Evolutionary conservation across 306 rosid genomes (phyloP).

Genomic region (Lathyrus tuberosus): DNA sequence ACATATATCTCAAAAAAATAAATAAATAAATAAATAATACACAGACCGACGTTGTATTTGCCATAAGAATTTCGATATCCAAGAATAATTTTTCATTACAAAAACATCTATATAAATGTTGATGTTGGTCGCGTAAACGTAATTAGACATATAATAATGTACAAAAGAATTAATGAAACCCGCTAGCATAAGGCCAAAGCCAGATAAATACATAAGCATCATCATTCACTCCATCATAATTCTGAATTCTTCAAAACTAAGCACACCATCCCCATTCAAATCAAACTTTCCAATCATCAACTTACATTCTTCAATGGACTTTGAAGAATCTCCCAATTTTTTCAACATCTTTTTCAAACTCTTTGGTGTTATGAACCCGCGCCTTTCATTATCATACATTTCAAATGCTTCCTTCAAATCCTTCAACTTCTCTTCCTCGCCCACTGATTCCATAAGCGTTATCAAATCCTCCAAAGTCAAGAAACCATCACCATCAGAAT

Average conservation of each 20-base stretch:
- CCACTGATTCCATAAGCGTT: slow-evolving; percentile 49
- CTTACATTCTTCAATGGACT: slow-evolving; percentile 60
- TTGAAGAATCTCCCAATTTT: slow-evolving; percentile 61
- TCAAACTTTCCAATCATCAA: slow-evolving; percentile 70
- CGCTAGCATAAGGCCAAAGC: background rate
- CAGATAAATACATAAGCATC: background rate
- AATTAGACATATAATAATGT: background rate
- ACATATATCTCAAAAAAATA: too few relatives aligned
- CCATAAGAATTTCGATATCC: too few relatives aligned
- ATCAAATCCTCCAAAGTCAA: slow-evolving; percentile 64
- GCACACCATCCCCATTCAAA: slow-evolving; percentile 78
- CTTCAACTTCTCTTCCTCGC: slow-evolving; percentile 66
- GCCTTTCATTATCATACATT: slow-evolving; percentile 57
- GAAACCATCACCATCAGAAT: slow-evolving; percentile 83
- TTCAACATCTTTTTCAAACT: slow-evolving; percentile 76
- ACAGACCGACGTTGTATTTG: too few relatives aligned
- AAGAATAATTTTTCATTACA: too few relatives aligned
- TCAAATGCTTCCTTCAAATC: slow-evolving; percentile 76
- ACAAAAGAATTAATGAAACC: slow-evolving; percentile 17
- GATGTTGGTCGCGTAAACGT: too few relatives aligned
- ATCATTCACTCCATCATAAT: slow-evolving; percentile 63
- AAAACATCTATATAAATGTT: too few relatives aligned
- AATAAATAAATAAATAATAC: too few relatives aligned
- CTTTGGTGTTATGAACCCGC: slow-evolving; percentile 76
- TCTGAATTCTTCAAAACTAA: slow-evolving; percentile 75